Evolutionary conservation across 129 eudicot species (phyloP).

Genomic region (Sambucus nigra): DNA sequence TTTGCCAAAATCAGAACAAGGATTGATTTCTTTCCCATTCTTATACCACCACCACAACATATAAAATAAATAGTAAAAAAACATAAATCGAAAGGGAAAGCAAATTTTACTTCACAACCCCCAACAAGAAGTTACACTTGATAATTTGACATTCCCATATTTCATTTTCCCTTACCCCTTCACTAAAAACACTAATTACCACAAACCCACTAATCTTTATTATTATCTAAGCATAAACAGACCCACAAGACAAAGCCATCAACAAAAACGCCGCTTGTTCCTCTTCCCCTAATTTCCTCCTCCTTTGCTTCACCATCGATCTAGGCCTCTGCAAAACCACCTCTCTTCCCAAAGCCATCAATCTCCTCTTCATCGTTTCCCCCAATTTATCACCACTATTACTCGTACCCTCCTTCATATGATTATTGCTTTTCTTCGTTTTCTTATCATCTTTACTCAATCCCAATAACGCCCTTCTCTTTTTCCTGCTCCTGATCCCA

Average conservation of each 20-base stretch:
- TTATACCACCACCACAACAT: neutral
- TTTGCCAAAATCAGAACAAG: neutral
- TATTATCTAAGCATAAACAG: conserved; percentile 48
- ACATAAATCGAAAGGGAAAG: neutral
- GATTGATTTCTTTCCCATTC: neutral
- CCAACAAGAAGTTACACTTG: conserved; percentile 14
- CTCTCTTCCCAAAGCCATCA: conserved; percentile 49
- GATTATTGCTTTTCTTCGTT: conserved; percentile 33
- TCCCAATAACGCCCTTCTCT: conserved; percentile 73
- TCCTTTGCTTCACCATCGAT: conserved; percentile 41
- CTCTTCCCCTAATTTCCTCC: conserved; percentile 70
- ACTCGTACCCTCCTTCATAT: conserved; percentile 28
- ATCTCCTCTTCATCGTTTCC: conserved; percentile 42
- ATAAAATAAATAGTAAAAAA: neutral
- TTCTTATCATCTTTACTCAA: conserved; percentile 54
- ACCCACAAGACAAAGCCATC: conserved; percentile 90
- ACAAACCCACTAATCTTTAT: neutral
- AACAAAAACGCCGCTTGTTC: conserved; percentile 85
- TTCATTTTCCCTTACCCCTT: conserved; percentile 6
- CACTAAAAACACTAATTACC: neutral
- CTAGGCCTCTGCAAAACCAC: conserved; percentile 82
- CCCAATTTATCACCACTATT: conserved; percentile 28
- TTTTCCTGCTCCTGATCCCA: conserved; percentile 94
- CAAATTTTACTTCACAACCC: conserved; percentile 2
- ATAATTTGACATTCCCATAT: conserved; percentile 7